Evolutionary conservation across 352 stramenopile species (phyloP).

Genomic region (Poterioochromonas sp.): DNA sequence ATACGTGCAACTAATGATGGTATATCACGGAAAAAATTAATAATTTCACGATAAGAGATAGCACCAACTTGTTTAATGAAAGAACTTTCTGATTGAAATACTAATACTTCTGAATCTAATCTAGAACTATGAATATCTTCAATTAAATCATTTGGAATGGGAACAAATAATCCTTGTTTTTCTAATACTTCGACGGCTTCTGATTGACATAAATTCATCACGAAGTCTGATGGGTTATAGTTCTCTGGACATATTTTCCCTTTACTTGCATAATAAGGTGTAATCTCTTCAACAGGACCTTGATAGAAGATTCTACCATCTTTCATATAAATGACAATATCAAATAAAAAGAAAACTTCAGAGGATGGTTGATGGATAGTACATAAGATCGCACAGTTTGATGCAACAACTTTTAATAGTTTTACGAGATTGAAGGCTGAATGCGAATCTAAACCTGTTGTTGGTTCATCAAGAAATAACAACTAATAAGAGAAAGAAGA

Average conservation of each 20-base stretch:
- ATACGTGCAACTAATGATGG: conserved; percentile 38
- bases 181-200: not conserved
- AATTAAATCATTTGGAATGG: not conserved
- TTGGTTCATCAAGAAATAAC: conserved; percentile 71
- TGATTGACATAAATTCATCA: conserved; percentile 51
- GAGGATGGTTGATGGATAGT: conserved; percentile 80
- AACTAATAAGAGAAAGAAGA: too few relatives aligned
- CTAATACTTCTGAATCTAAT: not conserved
- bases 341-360: conserved; percentile 67
- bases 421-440: conserved; percentile 70
- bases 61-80: conserved; percentile 21
- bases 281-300: not conserved
- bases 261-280: not conserved
- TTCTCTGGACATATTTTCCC: not conserved
- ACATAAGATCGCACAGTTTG: conserved; percentile 67
- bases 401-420: conserved; percentile 68
- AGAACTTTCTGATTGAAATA: not conserved
- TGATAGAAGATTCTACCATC: conserved; percentile 21
- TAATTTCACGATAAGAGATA: conserved; percentile 38
- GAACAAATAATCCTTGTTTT: not conserved
- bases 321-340: conserved; percentile 18
- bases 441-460: conserved; percentile 67
- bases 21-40: conserved; percentile 36
- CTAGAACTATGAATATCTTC: not conserved
- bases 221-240: conserved; percentile 44